Percentiles rank a stretch among this genome's conserved stretches.
These are phyloP conservation scores for Colletotrichum lindemuthianum DNA, from an alignment of 2,329 filamentous ascomycete genomes.

Conservation along the genomic window DNA sequence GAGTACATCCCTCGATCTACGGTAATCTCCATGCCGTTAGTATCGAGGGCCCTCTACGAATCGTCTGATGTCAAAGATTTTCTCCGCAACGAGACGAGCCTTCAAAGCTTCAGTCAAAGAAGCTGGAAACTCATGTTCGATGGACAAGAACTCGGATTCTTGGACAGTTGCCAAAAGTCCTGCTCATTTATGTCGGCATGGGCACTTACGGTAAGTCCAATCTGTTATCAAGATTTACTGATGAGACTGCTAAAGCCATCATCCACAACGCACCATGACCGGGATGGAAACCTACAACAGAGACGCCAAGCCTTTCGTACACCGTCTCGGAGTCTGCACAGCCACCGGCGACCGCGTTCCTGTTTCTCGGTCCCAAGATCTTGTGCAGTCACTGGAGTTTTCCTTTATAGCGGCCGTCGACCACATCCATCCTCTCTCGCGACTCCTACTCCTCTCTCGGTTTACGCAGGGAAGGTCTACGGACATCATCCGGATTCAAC, in stretches of 20 bases:
- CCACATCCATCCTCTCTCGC: conserved; percentile 63
- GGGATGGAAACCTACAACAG: conserved; percentile 63
- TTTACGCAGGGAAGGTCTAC: conserved; percentile 65
- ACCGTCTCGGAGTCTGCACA: conserved; percentile 62
- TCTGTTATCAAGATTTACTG: not conserved
- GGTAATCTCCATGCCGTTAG: conserved; percentile 67
- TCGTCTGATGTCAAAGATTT: conserved; percentile 64
- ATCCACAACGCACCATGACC: conserved; percentile 52
- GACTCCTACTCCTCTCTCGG: conserved; percentile 65
- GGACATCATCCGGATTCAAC: conserved; percentile 70
- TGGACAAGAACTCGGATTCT: conserved; percentile 70
- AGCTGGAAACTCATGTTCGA: conserved; percentile 63
- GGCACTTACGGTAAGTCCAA: conserved; percentile 60
- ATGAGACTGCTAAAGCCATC: not conserved
- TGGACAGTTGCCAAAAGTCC: conserved; percentile 65
- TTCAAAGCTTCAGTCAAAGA: conserved; percentile 60
- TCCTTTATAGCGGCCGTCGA: conserved; percentile 68
- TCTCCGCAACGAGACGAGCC: conserved; percentile 67
- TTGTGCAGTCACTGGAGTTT: conserved; percentile 62
- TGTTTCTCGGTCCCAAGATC: conserved; percentile 63
- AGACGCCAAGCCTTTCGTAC: conserved; percentile 57
- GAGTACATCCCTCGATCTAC: conserved; percentile 72
- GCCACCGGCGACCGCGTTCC: conserved; percentile 66
- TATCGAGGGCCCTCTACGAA: conserved; percentile 61
- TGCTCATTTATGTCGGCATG: conserved; percentile 65